These are phyloP conservation scores for Isatis tinctoria DNA, from an alignment of 345 rosid species.

Conservation along the genomic window DNA sequence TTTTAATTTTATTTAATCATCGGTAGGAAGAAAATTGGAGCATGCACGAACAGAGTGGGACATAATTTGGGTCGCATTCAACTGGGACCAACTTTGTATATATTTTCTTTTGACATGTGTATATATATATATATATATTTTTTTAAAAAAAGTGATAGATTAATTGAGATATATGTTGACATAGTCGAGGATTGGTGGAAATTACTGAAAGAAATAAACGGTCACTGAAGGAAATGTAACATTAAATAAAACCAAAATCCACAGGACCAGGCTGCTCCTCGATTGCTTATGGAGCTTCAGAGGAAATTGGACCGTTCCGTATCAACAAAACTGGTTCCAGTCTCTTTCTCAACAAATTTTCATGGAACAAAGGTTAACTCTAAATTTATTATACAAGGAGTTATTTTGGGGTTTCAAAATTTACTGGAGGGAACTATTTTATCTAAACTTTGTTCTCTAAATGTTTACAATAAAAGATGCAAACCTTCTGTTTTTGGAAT, in stretches of 20 bases:
- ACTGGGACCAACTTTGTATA: neutral
- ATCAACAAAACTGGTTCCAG: slow-evolving; percentile 57
- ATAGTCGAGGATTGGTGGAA: neutral
- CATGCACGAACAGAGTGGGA: neutral
- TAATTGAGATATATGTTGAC: neutral
- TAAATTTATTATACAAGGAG: neutral
- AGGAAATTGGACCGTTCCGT: slow-evolving; percentile 93
- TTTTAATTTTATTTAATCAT: slow-evolving; percentile 5
- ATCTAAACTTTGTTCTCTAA: slow-evolving; percentile 3
- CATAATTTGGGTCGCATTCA: slow-evolving; percentile 9
- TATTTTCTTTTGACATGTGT: neutral
- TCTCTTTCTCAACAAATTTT: slow-evolving; percentile 58
- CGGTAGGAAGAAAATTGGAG: slow-evolving; percentile 8
- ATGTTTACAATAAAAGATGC: slow-evolving; percentile 50
- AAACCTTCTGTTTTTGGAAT: slow-evolving; percentile 81
- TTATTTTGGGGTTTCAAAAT: neutral
- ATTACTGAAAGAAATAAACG: neutral
- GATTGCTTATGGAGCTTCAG: slow-evolving; percentile 93
- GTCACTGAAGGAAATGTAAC: neutral
- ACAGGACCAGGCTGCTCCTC: slow-evolving; percentile 99
- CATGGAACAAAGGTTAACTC: slow-evolving; percentile 72
- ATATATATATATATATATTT: too few species aligned
- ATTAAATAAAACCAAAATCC: neutral
- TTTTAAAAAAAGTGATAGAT: neutral
- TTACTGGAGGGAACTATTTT: neutral